Evolutionary conservation across 2,329 filamentous ascomycete genomes (phyloP), one percentile per base, ranked within the genome.

Genomic region (Epichloe typhina): DNA sequence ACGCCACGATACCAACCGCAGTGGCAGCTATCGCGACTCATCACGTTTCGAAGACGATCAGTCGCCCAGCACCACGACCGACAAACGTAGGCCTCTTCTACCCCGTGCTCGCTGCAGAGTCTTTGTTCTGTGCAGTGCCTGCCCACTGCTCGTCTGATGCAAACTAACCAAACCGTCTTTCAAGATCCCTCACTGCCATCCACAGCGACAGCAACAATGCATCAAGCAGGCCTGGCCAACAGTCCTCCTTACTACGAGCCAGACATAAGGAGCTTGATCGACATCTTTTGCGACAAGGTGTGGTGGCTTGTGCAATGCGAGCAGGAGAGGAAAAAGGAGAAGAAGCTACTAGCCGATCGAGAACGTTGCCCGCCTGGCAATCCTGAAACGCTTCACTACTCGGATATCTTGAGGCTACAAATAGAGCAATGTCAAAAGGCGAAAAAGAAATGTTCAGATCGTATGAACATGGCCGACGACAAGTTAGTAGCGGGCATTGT

Each of bases 221-320:
- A 44, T 38, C 53, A 52, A 38, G 1, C 44, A 39, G 43, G 44
- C 42, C 3, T 46, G 38, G 40, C 21, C 45, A 43, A 26, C 47
- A n/a, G 19, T 9, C 19, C 38, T 31, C 31, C 31, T 15, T 21
- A 35, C 19, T 19, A n/a, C 8, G 49, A 50, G 11, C 11, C 26
- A 15, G 49, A 55, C 3, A 48, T 54, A 39, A 58, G 47, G 40
- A 26, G 12, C 2, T 12, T 62, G 2, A 50, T 56, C 15, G 57
- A 61, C 12, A 36, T 58, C 2, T n/a, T 64, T 6, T 57, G 54
- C 21, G 56, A 64, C 7, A 57, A 57, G 43, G 51, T 57, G 4
- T 47, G 49, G 43, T 57, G 54, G 48, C 58, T 50, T 15, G 54
- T 54, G 37, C 52, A 57, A 17, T 52, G 55, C 43, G 53, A 56